These are phyloP conservation scores for Monosporozyma aerobia DNA, from an alignment of 805 yeast species.

Conservation along the genomic window DNA sequence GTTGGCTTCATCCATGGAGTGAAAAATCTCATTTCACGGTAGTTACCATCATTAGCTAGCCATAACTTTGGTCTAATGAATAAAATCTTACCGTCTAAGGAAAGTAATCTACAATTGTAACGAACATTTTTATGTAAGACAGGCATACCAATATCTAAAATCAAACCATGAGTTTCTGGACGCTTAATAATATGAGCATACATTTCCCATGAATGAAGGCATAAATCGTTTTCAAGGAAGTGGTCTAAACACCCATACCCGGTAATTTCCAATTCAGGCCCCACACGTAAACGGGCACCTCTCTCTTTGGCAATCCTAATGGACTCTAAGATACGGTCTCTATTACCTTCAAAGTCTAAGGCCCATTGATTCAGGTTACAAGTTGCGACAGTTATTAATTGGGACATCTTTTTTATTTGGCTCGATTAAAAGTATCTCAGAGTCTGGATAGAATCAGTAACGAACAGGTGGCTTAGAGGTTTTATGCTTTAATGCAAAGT, in stretches of 20 bases:
- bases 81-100: slow-evolving; percentile 68
- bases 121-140: slow-evolving; percentile 76
- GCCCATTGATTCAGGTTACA: slow-evolving; percentile 99
- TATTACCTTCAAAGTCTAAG: slow-evolving; percentile 91
- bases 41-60: slow-evolving; percentile 96
- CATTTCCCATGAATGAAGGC: slow-evolving; percentile 91
- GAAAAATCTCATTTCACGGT: slow-evolving; percentile 94
- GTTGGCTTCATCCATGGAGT: slow-evolving; percentile 87
- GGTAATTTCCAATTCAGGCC: slow-evolving; percentile 91
- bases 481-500: neutral
- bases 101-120: slow-evolving; percentile 83
- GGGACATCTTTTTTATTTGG: slow-evolving; percentile 50
- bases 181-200: slow-evolving; percentile 64
- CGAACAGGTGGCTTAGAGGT: neutral
- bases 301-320: slow-evolving; percentile 64
- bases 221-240: slow-evolving; percentile 81
- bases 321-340: slow-evolving; percentile 81
- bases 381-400: slow-evolving; percentile 79
- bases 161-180: slow-evolving; percentile 61
- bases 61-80: slow-evolving; percentile 87
- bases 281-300: slow-evolving; percentile 81
- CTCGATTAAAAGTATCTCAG: neutral
- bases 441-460: neutral
- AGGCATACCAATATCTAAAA: slow-evolving; percentile 94
- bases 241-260: slow-evolving; percentile 96